These are phyloP conservation scores for Eucalyptus marginata DNA, from an alignment of 345 rosid genomes.

Conservation along the genomic window DNA sequence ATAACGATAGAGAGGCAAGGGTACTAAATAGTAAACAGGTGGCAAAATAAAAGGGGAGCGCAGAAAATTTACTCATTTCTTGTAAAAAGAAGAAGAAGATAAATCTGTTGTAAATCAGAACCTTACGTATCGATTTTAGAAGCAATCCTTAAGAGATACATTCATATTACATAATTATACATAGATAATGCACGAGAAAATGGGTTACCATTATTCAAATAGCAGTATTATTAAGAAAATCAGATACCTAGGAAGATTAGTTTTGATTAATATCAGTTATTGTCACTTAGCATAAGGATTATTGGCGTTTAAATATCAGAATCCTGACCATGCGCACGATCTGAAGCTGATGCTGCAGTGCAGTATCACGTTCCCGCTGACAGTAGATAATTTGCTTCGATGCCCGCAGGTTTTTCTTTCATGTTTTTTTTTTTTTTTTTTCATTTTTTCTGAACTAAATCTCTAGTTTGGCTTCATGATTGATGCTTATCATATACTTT, in stretches of 20 bases:
- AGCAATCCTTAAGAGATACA: neutral
- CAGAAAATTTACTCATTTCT: neutral
- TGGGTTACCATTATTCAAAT: neutral
- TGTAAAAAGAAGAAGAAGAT: fast-evolving
- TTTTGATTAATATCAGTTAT: neutral
- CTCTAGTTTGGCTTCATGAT: neutral
- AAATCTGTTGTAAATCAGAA: fast-evolving
- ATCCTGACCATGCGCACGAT: neutral
- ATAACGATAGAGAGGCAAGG: neutral
- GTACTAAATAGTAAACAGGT: neutral
- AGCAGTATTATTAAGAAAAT: neutral
- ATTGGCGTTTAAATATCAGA: neutral
- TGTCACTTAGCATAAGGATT: neutral
- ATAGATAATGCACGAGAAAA: neutral
- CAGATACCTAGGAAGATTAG: neutral
- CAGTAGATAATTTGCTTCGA: neutral
- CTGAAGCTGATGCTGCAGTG: neutral
- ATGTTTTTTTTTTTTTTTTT: fast-evolving
- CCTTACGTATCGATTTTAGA: neutral
- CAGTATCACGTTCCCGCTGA: neutral
- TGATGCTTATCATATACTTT: neutral
- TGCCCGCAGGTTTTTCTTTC: neutral
- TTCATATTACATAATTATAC: neutral
- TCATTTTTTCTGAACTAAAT: neutral
- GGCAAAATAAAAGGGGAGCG: too few species aligned